Conservation (phyloP, 805 yeast genomes). For the Cyberlindnera lachancei region DNA sequence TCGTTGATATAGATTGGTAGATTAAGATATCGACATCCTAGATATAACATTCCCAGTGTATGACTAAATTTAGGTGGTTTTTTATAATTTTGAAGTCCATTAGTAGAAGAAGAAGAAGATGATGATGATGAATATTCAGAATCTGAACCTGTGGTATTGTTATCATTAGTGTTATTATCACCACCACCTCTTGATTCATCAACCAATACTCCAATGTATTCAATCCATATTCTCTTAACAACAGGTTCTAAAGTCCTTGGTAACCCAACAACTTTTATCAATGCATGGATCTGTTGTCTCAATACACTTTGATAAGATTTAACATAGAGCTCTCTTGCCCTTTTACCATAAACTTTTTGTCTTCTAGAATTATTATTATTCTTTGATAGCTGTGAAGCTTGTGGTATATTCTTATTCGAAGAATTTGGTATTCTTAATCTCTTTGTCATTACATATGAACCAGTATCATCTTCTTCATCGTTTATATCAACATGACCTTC, state of each 20-base stretch:
- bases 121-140: conserved; percentile 4
- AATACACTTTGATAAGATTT: conserved; percentile 45
- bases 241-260: conserved; percentile 24
- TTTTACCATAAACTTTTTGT: conserved; percentile 37
- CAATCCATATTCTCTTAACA: conserved; percentile 33
- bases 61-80: conserved; percentile 1
- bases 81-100: too few relatives aligned
- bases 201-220: conserved; percentile 7
- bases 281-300: conserved; percentile 36
- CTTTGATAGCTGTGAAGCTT: conserved; percentile 20
- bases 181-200: conserved; percentile 3
- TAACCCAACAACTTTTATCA: conserved; percentile 27
- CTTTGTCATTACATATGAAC: conserved; percentile 38
- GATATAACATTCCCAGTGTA: conserved; percentile 1
- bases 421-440: conserved; percentile 42
- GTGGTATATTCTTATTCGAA: conserved; percentile 27
- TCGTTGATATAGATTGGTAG: conserved; percentile 3
- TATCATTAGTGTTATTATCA: conserved; percentile 5
- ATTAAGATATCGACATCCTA: conserved; percentile 2
- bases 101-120: too few relatives aligned
- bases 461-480: conserved; percentile 71
- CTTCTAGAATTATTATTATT: neutral
- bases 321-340: conserved; percentile 36
- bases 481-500: conserved; percentile 73
- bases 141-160: conserved; percentile 3